Evolutionary conservation across 2,329 filamentous ascomycete species (phyloP), one percentile per base, ranked within the genome.

Genomic region (Penicillium sp.): DNA sequence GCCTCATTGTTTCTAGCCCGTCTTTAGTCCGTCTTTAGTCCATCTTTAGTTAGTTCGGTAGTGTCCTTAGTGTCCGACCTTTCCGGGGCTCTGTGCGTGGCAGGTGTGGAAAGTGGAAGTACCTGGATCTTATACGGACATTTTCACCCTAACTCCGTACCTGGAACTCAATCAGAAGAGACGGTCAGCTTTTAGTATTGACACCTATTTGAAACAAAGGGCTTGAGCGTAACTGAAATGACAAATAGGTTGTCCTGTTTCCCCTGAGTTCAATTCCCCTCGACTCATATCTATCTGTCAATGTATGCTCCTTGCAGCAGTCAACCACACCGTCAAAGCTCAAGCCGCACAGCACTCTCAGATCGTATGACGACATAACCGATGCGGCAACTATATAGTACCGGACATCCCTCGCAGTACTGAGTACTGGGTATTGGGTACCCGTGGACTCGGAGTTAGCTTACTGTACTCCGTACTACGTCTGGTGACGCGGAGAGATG

Each of bases 81-180:
- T 44, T 44, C 49, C 49, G 49, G 16, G 16, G n/a, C 48, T 33
- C 15, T 19, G 49, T 51, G 49, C 49, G 49, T 51, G 49, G 49
- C 49, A 51, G 23, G 19, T 46, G 34, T 25, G n/a, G 13, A 39
- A n/a, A 44, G 41, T 44, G 41, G 48, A 40, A 40, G 44, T 47
- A 47, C n/a, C 39, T 16, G 13, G 15, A 25, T 5, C n/a, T 19
- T 27, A n/a, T 16, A 44, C 9, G 16, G 40, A 5, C 21, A 25
- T 25, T 25, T 25, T 25, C 6, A 23, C 13, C 1, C 6, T 4
- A 15, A 23, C 2, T 15, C 15, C n/a, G 40, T n/a, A 27, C 40
- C 23, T 44, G 25, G 23, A 39, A 39, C 36, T 39, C 36, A 39
- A 39, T 39, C n/a, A 21, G 36, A 19, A 38, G 16, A 39, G n/a